Evolutionary conservation across 305 asterid genomes (phyloP), one percentile per base, ranked within the genome.

Genomic region (Fraxinus paxiana): DNA sequence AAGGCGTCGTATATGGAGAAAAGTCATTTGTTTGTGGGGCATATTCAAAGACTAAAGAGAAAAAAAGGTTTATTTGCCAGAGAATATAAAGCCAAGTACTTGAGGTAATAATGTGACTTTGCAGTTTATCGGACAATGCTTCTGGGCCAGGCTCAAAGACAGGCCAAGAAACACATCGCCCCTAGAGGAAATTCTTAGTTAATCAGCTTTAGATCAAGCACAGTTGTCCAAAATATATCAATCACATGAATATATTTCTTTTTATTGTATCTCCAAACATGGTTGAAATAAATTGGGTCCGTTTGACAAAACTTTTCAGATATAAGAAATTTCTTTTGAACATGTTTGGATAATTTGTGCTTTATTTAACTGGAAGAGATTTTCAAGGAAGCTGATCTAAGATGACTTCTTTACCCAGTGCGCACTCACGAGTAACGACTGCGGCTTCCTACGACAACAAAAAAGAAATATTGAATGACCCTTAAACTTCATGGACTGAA

Each of bases 11-110:
- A 85, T 71, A 76, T 89, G 89, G 88, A 88, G 88, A 77, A 67
- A 82, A 72, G 87, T 85, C 88, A 28, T 43, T 82, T 81, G 37
- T 87, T 82, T 78, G 90, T 87, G 90, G 92, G 91, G 82, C 91
- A 85, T 84, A 75, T 77, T 67, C 72, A 83, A 84, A 80, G 80
- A 86, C 84, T 79, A 75, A 79, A 82, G 35, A 26, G 48, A 13
- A 28, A 46, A 81, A 84, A 15, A 13, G 17, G 80, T 79, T 82
- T 37, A 85, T 72, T 82, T 72, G 78, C 69, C 38, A 76, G 61
- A 74, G 77, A 67, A 12, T 80, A 28, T n/a, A 74, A 17, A 28
- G 51, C 18, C 74, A 20, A 33, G 18, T 65, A 20, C 35, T 80
- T 22, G 24, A 24, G 28, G 22, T 67, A 69, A 31, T 81, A 18